Evolutionary conservation across 169 alveolate species (phyloP).

Genomic region (Eimeria sp.): DNA sequence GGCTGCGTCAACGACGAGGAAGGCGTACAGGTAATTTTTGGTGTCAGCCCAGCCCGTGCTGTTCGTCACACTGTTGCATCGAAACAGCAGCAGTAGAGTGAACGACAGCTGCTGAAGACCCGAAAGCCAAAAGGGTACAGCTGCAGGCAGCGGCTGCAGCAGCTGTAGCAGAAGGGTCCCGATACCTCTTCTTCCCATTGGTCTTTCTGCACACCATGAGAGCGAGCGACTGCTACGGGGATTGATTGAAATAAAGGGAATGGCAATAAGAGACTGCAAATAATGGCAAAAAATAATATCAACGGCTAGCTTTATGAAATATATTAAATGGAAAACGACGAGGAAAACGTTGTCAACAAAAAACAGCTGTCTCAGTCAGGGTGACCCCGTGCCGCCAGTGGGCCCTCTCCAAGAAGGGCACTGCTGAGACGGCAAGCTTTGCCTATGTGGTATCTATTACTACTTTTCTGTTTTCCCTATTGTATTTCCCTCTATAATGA

Average conservation of each 20-base stretch:
- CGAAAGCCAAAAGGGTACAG: conserved; percentile 19
- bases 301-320: not conserved
- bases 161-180: conserved; percentile 45
- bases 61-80: not conserved
- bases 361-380: not conserved
- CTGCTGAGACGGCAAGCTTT: not conserved
- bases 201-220: not conserved
- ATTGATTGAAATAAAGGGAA: not conserved
- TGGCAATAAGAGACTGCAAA: not conserved
- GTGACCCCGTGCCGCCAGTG: not conserved
- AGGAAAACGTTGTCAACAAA: not conserved
- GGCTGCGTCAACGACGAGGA: conserved; percentile 29
- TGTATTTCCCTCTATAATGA: not conserved
- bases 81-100: not conserved
- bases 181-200: not conserved
- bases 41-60: not conserved
- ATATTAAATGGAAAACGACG: not conserved
- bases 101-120: conserved; percentile 36
- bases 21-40: not conserved
- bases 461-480: not conserved
- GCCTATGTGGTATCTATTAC: not conserved
- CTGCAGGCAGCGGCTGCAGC: conserved; percentile 72
- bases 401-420: not conserved
- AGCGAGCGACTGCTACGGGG: not conserved
- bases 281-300: not conserved